phyloP scores from a whole-genome alignment of 257 asterid genomes.

The Orobanche coerulescens region DNA sequence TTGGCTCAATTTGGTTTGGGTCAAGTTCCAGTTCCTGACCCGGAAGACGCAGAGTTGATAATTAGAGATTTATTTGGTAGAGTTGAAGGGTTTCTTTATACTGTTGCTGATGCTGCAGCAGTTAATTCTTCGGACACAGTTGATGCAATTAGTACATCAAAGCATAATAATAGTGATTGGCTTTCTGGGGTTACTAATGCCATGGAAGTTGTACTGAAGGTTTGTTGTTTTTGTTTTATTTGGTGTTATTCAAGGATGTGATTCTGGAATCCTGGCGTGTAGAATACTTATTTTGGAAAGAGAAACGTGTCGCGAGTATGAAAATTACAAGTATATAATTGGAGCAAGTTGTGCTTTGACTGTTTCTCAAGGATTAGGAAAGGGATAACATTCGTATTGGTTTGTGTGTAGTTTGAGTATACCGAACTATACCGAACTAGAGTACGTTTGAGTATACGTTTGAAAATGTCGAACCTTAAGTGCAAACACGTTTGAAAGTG shows the following conservation, averaged over 20 bases:
- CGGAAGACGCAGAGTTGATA: slow-evolving; percentile 46
- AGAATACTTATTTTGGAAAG: neutral
- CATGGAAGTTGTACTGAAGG: slow-evolving; percentile 94
- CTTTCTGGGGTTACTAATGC: slow-evolving; percentile 87
- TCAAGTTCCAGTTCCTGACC: slow-evolving; percentile 64
- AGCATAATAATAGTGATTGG: slow-evolving; percentile 84
- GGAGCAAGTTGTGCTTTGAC: slow-evolving; percentile 4
- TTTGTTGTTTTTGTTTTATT: slow-evolving; percentile 20
- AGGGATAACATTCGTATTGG: neutral
- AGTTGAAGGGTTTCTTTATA: slow-evolving; percentile 71
- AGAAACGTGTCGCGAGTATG: slow-evolving; percentile 1
- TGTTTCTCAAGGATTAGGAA: slow-evolving; percentile 2
- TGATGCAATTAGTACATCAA: slow-evolving; percentile 38
- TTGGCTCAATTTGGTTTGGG: slow-evolving; percentile 75
- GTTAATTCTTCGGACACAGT: slow-evolving; percentile 52
- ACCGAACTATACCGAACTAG: no score
- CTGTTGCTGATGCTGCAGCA: slow-evolving; percentile 91
- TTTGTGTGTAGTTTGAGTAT: no score
- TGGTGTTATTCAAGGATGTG: slow-evolving; percentile 1
- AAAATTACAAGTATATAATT: neutral
- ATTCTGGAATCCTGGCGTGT: neutral
- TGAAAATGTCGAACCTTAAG: no score
- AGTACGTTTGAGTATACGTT: no score
- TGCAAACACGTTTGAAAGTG: no score
- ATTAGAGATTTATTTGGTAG: slow-evolving; percentile 54